Percentiles rank a stretch among this genome's conserved stretches.
Conservation (phyloP, 495 filamentous ascomycete species). For the Penicillium silybi region DNA sequence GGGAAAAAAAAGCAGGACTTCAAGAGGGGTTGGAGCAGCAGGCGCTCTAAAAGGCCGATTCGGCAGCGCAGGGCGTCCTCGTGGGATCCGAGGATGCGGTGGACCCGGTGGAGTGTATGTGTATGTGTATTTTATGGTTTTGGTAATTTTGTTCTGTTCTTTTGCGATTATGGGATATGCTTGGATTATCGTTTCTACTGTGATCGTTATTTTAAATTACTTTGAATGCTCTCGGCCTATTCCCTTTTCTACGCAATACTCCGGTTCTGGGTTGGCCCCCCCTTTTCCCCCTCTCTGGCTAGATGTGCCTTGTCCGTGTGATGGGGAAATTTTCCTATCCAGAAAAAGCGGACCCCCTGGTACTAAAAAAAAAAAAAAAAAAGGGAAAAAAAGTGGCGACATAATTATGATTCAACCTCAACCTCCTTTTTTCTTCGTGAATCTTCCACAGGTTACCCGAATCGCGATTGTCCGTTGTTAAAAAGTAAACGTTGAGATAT, state of each 20-base stretch:
- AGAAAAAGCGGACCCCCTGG: conserved; percentile 15
- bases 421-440: background rate
- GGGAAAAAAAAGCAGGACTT: background rate
- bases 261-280: conserved; percentile 26
- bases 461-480: no score
- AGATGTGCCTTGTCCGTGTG: conserved; percentile 19
- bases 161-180: background rate
- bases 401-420: background rate
- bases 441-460: background rate
- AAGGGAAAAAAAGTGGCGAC: conserved; percentile 6
- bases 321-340: background rate
- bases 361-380: background rate
- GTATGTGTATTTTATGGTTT: conserved; percentile 5
- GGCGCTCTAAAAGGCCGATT: conserved; percentile 27
- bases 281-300: conserved; percentile 23
- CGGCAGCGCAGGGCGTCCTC: conserved; percentile 32
- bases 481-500: background rate
- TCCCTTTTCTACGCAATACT: conserved; percentile 23
- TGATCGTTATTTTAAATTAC: background rate
- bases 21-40: background rate
- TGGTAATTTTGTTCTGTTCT: background rate
- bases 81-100: conserved; percentile 45
- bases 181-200: background rate
- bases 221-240: conserved; percentile 15
- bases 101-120: conserved; percentile 35